Percentiles rank a stretch among this genome's conserved stretches.
Conservation (phyloP, 2,329 filamentous ascomycete species). For the Phialocephala sp. region DNA sequence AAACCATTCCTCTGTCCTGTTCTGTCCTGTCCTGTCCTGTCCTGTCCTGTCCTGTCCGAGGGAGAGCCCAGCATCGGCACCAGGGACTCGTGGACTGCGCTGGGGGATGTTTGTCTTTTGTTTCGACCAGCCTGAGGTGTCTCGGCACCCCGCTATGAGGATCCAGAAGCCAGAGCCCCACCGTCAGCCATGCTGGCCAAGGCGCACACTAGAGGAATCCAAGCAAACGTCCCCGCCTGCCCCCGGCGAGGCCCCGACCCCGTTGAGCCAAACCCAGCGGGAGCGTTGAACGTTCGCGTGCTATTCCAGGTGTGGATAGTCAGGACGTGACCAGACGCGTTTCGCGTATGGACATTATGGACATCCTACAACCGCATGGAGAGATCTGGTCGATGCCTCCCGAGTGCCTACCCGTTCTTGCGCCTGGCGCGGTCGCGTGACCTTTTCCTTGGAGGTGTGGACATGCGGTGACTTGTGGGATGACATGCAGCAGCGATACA, state of each 20-base stretch:
- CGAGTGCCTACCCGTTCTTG: neutral
- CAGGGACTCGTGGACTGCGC: neutral
- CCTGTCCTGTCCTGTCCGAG: too few species aligned
- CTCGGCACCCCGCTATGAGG: neutral
- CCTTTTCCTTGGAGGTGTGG: neutral
- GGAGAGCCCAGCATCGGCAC: neutral
- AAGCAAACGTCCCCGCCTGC: neutral
- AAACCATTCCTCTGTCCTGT: neutral
- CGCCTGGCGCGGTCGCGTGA: neutral
- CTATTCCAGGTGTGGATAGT: neutral
- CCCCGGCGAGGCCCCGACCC: neutral
- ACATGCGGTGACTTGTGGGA: neutral
- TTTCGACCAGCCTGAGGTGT: neutral
- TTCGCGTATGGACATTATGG: constrained; percentile 1
- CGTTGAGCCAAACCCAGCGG: neutral
- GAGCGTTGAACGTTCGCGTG: neutral
- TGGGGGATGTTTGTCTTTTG: constrained; percentile 5
- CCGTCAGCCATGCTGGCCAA: neutral
- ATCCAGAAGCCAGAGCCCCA: neutral
- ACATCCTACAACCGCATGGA: neutral
- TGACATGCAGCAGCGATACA: neutral
- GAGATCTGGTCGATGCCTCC: neutral
- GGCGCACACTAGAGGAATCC: neutral
- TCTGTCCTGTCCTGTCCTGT: too few species aligned
- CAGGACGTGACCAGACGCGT: neutral